Conservation (phyloP, 176 grass and related monocot genomes). For the Miscanthus lutarioriparius region DNA sequence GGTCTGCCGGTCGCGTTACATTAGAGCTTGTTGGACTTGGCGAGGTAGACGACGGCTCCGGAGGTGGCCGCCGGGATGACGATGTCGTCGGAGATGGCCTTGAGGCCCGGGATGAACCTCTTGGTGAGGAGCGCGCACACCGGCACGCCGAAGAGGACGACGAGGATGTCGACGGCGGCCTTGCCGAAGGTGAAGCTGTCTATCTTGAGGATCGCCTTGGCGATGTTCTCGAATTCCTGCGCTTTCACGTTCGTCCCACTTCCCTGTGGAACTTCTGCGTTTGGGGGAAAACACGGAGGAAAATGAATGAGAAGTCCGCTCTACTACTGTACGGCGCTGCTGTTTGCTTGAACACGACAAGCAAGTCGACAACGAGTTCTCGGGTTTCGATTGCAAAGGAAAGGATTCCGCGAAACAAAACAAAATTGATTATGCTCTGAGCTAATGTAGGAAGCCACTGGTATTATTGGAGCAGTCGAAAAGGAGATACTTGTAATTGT, state of each 20-base stretch:
- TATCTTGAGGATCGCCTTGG: constrained; percentile 6
- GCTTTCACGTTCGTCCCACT: background rate
- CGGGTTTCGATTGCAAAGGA: background rate
- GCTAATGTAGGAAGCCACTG: background rate
- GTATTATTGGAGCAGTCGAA: background rate
- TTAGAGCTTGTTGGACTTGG: constrained; percentile 68
- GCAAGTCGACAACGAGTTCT: background rate
- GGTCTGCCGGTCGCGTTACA: background rate
- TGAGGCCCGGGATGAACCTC: constrained; percentile 60
- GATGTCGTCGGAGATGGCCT: constrained; percentile 61
- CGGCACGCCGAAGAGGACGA: constrained; percentile 57
- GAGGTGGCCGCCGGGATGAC: constrained; percentile 70
- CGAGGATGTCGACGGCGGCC: constrained; percentile 33
- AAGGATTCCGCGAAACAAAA: no score
- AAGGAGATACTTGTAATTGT: background rate
- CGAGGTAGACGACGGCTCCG: constrained; percentile 54
- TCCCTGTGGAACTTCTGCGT: background rate
- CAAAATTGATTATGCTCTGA: no score
- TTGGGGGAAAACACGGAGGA: background rate
- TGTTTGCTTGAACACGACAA: background rate
- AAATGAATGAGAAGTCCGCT: background rate
- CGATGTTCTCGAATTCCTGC: constrained; percentile 17
- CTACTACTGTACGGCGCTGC: background rate
- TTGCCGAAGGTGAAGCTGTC: constrained; percentile 52
- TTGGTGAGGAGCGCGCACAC: constrained; percentile 52